Base-by-base conservation (phyloP, 495 filamentous ascomycete species). In the Penicillium steckii region DNA sequence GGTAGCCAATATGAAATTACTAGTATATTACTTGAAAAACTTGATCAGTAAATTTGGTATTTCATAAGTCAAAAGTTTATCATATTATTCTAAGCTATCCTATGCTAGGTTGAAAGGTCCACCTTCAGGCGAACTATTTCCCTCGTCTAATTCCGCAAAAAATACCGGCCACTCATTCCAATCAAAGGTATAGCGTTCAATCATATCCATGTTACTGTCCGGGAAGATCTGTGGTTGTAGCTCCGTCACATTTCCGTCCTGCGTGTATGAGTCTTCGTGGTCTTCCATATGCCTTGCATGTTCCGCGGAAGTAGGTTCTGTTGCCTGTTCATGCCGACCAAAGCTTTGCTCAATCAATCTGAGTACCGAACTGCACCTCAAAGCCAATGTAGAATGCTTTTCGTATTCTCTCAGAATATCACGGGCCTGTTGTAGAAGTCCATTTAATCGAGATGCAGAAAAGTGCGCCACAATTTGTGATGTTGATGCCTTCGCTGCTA, bases 121-220 rank as follows among this genome's bases (percentile, higher is more conserved):
- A 12, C 44, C 23, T 32, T 43, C 44, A 17, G 17, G 26, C 7
- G 44, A 23, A 18, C 32, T 33, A 18, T 22, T 37, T 26, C 22
- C 19, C 1, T 26, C 44, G 19, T 55, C 46, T 21, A 55, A 17
- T 8, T 55, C 46, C n/a, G 52, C 38, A 50, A 55, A 55, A 21
- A 55, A 55, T 18, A 50, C 37, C 2, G 52, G 52, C 52, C 52
- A 55, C 4, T 50, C 46, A 25, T 55, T 55, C 52, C 52, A 55
- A 35, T 55, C 52, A 30, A 55, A 55, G 1, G 52, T 10, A 37
- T 55, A 49, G 18, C 46, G 46, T 5, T 46, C 46, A 15, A 50
- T 6, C 27, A 41, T 44, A 4, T 21, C 38, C 27, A 45, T 17
- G 23, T 46, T 21, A 6, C n/a, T n/a, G n/a, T n/a, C 35, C 15